A percentile compares a stretch with the other conserved stretches of the same genome.
Evolutionary conservation across 257 asterid species (phyloP).

Genomic region (Mitragyna speciosa): DNA sequence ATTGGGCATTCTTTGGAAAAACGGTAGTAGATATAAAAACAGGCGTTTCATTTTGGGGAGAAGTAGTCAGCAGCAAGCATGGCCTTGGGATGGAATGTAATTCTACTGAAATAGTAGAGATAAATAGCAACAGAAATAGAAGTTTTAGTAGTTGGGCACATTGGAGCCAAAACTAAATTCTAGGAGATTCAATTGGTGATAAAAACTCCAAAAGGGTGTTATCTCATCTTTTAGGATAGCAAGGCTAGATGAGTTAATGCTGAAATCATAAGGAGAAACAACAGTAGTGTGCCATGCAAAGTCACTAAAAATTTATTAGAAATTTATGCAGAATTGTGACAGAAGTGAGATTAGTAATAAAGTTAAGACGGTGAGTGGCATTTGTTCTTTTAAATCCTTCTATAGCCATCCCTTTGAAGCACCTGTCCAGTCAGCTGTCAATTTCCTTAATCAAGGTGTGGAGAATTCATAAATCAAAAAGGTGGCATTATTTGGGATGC

Average conservation of each 20-base stretch:
- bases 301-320: background rate
- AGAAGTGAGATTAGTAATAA: background rate
- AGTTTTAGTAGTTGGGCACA: background rate
- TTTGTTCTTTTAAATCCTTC: background rate
- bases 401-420: background rate
- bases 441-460: background rate
- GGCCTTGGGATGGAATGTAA: background rate
- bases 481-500: too few species aligned
- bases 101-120: background rate
- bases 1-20: background rate
- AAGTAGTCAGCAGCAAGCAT: background rate
- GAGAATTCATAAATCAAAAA: background rate
- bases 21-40: background rate
- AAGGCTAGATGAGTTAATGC: background rate
- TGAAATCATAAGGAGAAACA: background rate
- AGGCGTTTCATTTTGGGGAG: background rate
- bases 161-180: background rate
- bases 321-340: background rate
- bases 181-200: background rate
- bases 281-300: background rate
- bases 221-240: background rate
- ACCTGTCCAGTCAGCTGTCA: background rate
- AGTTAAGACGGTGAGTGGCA: background rate
- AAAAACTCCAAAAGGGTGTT: background rate
- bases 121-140: too few species aligned